These are phyloP conservation scores for Chloroidium sp. DNA, from an alignment of 163 green algal genomes.

Conservation along the genomic window DNA sequence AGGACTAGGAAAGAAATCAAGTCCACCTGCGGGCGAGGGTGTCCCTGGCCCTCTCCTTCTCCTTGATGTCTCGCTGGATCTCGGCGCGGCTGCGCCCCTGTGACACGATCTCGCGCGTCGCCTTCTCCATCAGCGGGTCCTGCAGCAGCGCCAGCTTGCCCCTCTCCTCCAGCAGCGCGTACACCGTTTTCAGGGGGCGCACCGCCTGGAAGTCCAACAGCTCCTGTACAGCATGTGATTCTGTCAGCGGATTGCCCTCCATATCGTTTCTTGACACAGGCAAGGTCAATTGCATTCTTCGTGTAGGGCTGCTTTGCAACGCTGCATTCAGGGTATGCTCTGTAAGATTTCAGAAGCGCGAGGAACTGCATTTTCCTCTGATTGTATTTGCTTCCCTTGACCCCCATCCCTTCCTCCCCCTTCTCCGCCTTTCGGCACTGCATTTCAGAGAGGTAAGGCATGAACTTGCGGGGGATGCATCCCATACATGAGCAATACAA, in stretches of 20 bases:
- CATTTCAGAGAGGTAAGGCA: too few species aligned
- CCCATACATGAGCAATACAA: too few species aligned
- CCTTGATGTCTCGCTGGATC: slow-evolving; percentile 81
- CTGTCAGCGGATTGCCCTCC: background rate
- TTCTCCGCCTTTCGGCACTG: too few species aligned
- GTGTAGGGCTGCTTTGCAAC: too few species aligned
- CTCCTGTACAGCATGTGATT: slow-evolving; percentile 50
- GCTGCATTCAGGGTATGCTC: too few species aligned
- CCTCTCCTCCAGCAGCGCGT: slow-evolving; percentile 36
- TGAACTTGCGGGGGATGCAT: too few species aligned
- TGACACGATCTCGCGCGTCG: slow-evolving; percentile 77
- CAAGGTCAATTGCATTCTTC: too few species aligned
- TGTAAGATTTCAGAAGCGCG: too few species aligned
- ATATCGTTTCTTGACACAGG: too few species aligned
- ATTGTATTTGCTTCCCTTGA: too few species aligned
- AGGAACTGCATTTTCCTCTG: too few species aligned
- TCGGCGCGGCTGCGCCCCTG: slow-evolving; percentile 41
- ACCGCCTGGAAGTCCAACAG: slow-evolving; percentile 86
- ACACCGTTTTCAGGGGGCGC: slow-evolving; percentile 56
- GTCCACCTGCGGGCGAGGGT: slow-evolving; percentile 50
- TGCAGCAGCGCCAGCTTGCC: slow-evolving; percentile 60
- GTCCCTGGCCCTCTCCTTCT: slow-evolving; percentile 76
- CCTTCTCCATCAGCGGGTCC: slow-evolving; percentile 64
- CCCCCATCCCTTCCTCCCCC: too few species aligned
- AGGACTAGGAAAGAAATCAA: background rate